phyloP scores from a whole-genome alignment of 2,329 filamentous ascomycete species.

The Fusarium nygamai region DNA sequence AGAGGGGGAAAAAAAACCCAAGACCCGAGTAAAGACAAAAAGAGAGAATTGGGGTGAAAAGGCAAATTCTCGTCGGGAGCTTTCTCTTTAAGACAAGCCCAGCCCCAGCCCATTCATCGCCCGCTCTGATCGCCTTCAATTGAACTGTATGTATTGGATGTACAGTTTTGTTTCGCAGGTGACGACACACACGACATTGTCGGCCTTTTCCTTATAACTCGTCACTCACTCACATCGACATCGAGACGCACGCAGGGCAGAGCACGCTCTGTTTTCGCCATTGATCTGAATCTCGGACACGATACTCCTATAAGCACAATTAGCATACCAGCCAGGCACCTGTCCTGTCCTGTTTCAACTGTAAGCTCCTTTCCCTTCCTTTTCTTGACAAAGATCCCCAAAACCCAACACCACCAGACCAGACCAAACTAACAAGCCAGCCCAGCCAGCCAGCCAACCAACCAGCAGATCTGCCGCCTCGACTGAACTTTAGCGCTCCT shows the following conservation, averaged over 20 bases:
- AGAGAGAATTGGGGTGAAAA: neutral
- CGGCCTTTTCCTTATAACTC: neutral
- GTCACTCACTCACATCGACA: neutral
- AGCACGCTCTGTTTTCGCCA: constrained; percentile 3
- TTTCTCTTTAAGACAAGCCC: constrained; percentile 37
- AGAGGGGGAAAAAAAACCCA: neutral
- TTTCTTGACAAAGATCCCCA: constrained; percentile 31
- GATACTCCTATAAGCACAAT: constrained; percentile 25
- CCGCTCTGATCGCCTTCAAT: constrained; percentile 28
- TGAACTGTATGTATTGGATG: constrained; percentile 1
- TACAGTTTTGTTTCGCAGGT: constrained; percentile 21
- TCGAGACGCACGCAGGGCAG: neutral
- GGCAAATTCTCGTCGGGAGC: constrained; percentile 12
- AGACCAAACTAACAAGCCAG: constrained; percentile 1
- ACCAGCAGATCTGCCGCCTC: constrained; percentile 35
- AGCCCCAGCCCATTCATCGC: constrained; percentile 22
- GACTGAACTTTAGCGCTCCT: constrained; percentile 36
- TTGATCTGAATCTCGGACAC: constrained; percentile 2
- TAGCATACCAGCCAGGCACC: constrained; percentile 26
- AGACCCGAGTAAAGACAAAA: neutral
- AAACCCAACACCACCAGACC: constrained; percentile 24
- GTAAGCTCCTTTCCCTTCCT: constrained; percentile 31
- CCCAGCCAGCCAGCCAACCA: constrained; percentile 29
- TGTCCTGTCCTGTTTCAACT: constrained; percentile 21
- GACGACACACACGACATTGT: constrained; percentile 25